Evolutionary conservation across 2,329 filamentous ascomycete species (phyloP), one percentile per base, ranked within the genome.

Genomic region (Trichothecium roseum): DNA sequence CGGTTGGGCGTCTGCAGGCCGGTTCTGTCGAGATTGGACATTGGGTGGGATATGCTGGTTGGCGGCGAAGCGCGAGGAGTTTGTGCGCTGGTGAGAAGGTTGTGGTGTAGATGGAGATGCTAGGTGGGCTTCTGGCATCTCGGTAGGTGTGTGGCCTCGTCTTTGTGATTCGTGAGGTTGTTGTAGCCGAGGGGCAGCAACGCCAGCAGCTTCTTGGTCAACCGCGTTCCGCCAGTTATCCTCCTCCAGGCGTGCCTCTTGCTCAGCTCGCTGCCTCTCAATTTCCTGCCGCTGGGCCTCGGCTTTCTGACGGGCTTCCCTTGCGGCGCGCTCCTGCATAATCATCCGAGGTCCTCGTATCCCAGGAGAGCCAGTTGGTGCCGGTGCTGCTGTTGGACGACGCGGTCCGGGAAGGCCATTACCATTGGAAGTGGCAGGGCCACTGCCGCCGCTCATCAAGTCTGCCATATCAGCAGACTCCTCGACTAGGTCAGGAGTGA

Each of bases 401-500:
- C 50, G 57, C 10, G 65, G 52, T 15, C 62, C 56, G 2, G 64
- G 48, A 26, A 61, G 41, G 38, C 63, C 69, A 53, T 72, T 72
- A 10, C 72, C 73, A 52, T 73, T 72, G 44, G 72, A 66, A 44
- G 63, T 57, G 46, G 64, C 60, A 48, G 69, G 65, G 44, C 68
- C 63, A 50, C 67, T 66, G 53, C 76, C 73, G 52, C 75, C 69
- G 40, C 57, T 56, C 42, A 68, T 58, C 48, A 94, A 69, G 57
- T 94, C 88, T 48, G 88, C 83, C 88, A 98, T 96, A 51, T 77
- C 75, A 47, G 88, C 84, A 72, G 84, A 82, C 66, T 94, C 84
- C 68, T 98, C 91, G 41, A 80, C 72, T 47, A 80, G 64, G 59
- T 94, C 87, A 17, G 83, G 72, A 8, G 87, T 93, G 60, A 96